Base-by-base conservation (phyloP, 2,329 filamentous ascomycete species). In the Curvularia sp. region DNA sequence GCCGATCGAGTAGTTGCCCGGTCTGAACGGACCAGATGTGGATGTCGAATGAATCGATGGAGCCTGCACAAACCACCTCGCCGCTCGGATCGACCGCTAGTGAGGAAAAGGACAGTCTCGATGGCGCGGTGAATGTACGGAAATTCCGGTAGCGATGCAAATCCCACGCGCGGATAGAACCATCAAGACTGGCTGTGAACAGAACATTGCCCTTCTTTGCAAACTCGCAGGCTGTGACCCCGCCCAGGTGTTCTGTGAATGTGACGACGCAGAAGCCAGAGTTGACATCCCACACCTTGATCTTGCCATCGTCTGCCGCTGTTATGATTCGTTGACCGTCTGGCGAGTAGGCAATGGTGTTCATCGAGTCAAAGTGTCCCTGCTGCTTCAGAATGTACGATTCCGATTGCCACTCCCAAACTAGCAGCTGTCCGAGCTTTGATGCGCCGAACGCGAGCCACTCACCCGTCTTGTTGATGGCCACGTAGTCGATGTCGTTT, bases 391-490 rank as follows among this genome's bases (percentile, higher is more conserved):
- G 82, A 57, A 99, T 96, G 77, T 99, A 99, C 5, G 94, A 98
- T 78, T 99, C 96, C 0, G 95, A 99, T 75, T 98, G 94, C 93
- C 96, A 99, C 77, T 99, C 95, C 95, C 95, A 99, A 3, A 99
- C 95, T 3, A 99, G 81, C n/a, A 99, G 83, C 74, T 99, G 95
- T 0, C 96, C 96, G 5, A 97, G 84, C 70, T 96, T 96, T 1
- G 95, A 96, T 0, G 96, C 95, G 13, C 94, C 95, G 76, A 99
- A 97, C 0, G 96, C 96, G 21, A 99, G 81, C 95, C 95, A 99
- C 80, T 98, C 94, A 51, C 95, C 95, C 30, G 89, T 91, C 75
- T 91, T 90, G 80, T 98, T 99, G 73, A 97, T 92, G 0, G 93
- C 92, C 55, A 98, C 92, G 70, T 91, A 93, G 74, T 98, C 94